A percentile compares a stretch with the other conserved stretches of the same genome.
Evolutionary conservation across 2,329 filamentous ascomycete species (phyloP).

Genomic region (Colletotrichum echinochloae): DNA sequence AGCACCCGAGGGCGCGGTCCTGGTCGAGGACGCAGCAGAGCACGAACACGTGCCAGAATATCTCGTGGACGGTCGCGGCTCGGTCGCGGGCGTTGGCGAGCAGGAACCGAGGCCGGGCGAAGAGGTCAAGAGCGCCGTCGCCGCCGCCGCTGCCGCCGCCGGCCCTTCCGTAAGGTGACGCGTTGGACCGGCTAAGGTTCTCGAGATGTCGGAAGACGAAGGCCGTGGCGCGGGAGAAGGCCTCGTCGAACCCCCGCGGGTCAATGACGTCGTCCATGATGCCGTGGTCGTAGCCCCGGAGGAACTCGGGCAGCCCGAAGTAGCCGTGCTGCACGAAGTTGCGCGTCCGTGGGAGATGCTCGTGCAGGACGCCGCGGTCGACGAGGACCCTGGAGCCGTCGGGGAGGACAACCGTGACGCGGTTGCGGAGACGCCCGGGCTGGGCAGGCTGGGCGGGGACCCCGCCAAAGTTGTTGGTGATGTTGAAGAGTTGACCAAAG

Average conservation of each 20-base stretch:
- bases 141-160: no score
- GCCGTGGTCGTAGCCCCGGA: slow-evolving; percentile 28
- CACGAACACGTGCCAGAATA: slow-evolving; percentile 39
- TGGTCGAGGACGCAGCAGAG: slow-evolving; percentile 48
- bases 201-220: slow-evolving; percentile 38
- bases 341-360: slow-evolving; percentile 37
- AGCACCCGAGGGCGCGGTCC: slow-evolving; percentile 46
- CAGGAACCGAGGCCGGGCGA: slow-evolving; percentile 29
- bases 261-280: slow-evolving; percentile 9
- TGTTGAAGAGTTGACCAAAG: slow-evolving; percentile 28
- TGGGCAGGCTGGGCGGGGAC: not conserved
- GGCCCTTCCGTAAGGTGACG: not conserved
- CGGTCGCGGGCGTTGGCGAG: slow-evolving; percentile 27
- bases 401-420: slow-evolving; percentile 34
- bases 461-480: slow-evolving; percentile 3
- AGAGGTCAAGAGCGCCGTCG: slow-evolving; percentile 5
- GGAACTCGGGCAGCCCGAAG: slow-evolving; percentile 34
- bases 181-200: slow-evolving; percentile 1
- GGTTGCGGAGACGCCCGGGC: slow-evolving; percentile 23
- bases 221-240: slow-evolving; percentile 12
- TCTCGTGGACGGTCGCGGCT: slow-evolving; percentile 13
- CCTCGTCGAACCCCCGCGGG: not conserved
- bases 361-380: slow-evolving; percentile 30
- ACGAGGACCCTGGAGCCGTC: slow-evolving; percentile 21
- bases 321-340: slow-evolving; percentile 6